Evolutionary conservation across 2,329 filamentous ascomycete genomes (phyloP).

Genomic region (Geosmithia flava): DNA sequence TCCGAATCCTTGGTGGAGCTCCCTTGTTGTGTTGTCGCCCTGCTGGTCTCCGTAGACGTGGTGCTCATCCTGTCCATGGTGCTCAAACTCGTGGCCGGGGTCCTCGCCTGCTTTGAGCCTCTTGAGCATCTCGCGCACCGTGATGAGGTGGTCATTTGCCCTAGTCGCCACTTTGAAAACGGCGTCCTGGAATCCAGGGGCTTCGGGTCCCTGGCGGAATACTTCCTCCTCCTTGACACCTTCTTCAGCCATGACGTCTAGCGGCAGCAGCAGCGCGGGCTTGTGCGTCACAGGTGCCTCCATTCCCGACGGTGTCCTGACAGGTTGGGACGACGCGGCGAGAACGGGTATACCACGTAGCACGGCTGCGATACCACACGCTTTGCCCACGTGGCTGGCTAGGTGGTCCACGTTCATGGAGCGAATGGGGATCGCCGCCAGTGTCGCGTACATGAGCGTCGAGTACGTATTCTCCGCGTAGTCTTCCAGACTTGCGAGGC

Average conservation of each 20-base stretch:
- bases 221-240: constrained; percentile 83
- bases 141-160: constrained; percentile 92
- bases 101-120: constrained; percentile 62
- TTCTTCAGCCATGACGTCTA: constrained; percentile 79
- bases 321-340: constrained; percentile 53
- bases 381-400: constrained; percentile 90
- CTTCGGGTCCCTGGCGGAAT: constrained; percentile 66
- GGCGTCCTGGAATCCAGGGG: constrained; percentile 73
- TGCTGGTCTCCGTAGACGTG: constrained; percentile 21
- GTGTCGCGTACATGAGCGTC: constrained; percentile 76
- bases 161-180: constrained; percentile 87
- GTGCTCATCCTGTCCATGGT: constrained; percentile 64
- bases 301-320: constrained; percentile 27
- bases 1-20: constrained; percentile 55
- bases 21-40: constrained; percentile 18
- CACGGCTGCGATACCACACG: constrained; percentile 74
- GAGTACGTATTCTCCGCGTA: constrained; percentile 95
- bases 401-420: constrained; percentile 85
- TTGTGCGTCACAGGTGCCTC: constrained; percentile 23
- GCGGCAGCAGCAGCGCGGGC: constrained; percentile 59
- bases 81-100: constrained; percentile 80
- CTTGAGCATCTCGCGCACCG: constrained; percentile 80
- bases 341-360: constrained; percentile 80
- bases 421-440: constrained; percentile 66
- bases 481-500: constrained; percentile 61